Percentiles rank a stretch among this genome's conserved stretches.
These are phyloP conservation scores for Polychaeton citri DNA, from an alignment of 2,329 filamentous ascomycete genomes.

Conservation along the genomic window DNA sequence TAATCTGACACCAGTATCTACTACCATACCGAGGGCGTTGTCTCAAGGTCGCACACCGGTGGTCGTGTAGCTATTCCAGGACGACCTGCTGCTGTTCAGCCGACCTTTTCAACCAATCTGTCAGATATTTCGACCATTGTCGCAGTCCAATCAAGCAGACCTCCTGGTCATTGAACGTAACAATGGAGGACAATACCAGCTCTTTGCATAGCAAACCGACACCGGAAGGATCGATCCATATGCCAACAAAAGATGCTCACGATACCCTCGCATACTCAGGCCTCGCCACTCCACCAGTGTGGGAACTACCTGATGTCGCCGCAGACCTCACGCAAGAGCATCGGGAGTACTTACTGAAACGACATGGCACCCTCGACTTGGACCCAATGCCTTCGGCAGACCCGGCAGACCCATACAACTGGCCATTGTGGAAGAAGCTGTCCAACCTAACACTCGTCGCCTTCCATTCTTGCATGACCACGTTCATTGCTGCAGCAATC, in stretches of 20 bases:
- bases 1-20: too few relatives aligned
- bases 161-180: too few relatives aligned
- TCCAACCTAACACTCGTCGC: constrained; percentile 41
- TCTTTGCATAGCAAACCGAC: too few relatives aligned
- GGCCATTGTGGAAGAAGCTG: constrained; percentile 37
- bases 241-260: not conserved
- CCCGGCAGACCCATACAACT: constrained; percentile 43
- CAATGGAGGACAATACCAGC: too few relatives aligned
- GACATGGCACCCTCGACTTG: constrained; percentile 42
- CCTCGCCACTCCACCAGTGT: not conserved
- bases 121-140: too few relatives aligned
- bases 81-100: too few relatives aligned
- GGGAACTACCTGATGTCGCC: constrained; percentile 6
- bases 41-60: too few relatives aligned
- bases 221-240: not conserved
- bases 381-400: constrained; percentile 39
- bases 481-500: constrained; percentile 41
- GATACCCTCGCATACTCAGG: not conserved
- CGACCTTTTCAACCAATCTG: too few relatives aligned
- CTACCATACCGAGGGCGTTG: too few relatives aligned
- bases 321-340: constrained; percentile 30
- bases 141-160: too few relatives aligned
- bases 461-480: constrained; percentile 36
- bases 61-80: too few relatives aligned
- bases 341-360: constrained; percentile 36